Conservation (phyloP, 208 protist genomes). For the Porcisia hertigi region DNA sequence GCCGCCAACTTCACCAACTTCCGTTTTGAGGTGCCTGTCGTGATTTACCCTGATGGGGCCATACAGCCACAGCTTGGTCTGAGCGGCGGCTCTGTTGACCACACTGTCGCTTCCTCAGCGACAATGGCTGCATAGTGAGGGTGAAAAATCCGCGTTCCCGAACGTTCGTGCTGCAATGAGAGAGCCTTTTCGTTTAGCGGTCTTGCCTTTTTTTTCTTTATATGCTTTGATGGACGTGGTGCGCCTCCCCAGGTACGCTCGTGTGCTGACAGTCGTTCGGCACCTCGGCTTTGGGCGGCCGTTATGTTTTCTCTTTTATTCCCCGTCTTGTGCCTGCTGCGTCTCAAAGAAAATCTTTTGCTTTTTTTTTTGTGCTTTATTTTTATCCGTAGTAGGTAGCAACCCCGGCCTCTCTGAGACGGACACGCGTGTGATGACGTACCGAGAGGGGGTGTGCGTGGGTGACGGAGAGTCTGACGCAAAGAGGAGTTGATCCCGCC, state of each 20-base stretch:
- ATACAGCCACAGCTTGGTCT: slow-evolving; percentile 61
- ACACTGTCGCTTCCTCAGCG: background rate
- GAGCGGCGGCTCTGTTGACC: slow-evolving; percentile 35
- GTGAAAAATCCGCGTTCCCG: background rate
- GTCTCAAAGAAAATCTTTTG: background rate
- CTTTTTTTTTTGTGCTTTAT: slow-evolving; percentile 21
- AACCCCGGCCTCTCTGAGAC: background rate
- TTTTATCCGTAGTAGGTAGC: background rate
- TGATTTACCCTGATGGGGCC: slow-evolving; percentile 81
- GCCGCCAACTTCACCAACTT: slow-evolving; percentile 61
- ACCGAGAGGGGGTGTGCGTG: background rate
- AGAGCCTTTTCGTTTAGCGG: background rate
- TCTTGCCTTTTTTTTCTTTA: background rate
- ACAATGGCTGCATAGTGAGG: slow-evolving; percentile 10
- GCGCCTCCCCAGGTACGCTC: background rate
- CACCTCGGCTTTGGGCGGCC: background rate
- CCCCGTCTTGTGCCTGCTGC: background rate
- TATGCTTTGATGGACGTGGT: background rate
- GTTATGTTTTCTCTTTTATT: background rate
- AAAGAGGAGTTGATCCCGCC: background rate
- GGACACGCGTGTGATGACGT: background rate
- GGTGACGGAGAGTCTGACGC: background rate
- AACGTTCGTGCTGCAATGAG: background rate
- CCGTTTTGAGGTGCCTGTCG: slow-evolving; percentile 65
- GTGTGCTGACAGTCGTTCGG: background rate